phyloP scores from a whole-genome alignment of 1,284 basidiomycete species.

The Erythrobasidium hasegawianum region DNA sequence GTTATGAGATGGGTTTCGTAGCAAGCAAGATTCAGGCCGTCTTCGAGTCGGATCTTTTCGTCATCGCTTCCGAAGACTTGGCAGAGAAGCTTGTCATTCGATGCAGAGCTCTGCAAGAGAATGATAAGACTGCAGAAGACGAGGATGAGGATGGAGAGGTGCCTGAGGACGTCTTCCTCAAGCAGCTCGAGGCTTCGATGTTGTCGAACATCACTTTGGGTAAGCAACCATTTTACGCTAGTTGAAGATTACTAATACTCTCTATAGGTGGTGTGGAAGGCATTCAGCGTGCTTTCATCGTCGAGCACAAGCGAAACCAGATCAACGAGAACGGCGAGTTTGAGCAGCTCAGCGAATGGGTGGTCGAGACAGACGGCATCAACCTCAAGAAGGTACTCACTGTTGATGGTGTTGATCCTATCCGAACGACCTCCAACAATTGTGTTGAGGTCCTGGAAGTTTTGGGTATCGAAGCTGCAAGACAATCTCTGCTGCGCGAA shows the following conservation, averaged over 20 bases:
- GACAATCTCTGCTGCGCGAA: constrained; percentile 88
- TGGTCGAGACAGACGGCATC: constrained; percentile 93
- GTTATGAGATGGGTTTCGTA: constrained; percentile 91
- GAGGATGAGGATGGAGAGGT: constrained; percentile 89
- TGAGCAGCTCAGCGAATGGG: constrained; percentile 74
- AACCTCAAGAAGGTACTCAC: constrained; percentile 92
- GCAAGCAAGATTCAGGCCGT: constrained; percentile 89
- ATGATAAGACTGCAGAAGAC: constrained; percentile 55
- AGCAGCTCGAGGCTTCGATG: constrained; percentile 93
- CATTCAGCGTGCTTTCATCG: constrained; percentile 90
- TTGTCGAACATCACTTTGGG: constrained; percentile 87
- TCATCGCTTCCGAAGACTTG: constrained; percentile 99
- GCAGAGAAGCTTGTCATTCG: constrained; percentile 96
- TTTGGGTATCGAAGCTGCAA: constrained; percentile 96
- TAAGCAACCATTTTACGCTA: background rate
- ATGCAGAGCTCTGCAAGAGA: constrained; percentile 67
- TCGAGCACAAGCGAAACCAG: constrained; percentile 74
- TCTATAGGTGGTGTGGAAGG: constrained; percentile 74
- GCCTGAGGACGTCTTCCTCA: constrained; percentile 95
- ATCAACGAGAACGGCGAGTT: constrained; percentile 54
- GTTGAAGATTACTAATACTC: constrained; percentile 18
- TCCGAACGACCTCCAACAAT: constrained; percentile 91
- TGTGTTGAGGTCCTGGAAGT: constrained; percentile 94
- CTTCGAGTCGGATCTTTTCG: constrained; percentile 94
- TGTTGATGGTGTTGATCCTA: constrained; percentile 89